A percentile compares a stretch with the other conserved stretches of the same genome.
Conservation (phyloP, 768 basidiomycete genomes). For the Boletales sp. region DNA sequence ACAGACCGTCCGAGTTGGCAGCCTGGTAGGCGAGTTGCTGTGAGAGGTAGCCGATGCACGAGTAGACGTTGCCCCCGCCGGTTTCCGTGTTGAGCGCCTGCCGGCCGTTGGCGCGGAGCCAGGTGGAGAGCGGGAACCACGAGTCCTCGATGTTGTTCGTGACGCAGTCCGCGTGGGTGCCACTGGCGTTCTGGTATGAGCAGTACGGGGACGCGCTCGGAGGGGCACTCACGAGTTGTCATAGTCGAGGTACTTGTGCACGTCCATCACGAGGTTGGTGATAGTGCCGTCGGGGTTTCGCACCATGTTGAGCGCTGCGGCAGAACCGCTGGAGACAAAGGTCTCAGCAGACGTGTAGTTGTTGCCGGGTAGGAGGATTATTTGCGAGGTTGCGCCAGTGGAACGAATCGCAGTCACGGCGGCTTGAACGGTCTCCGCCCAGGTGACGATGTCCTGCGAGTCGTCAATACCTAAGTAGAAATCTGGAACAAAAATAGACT, state of each 20-base stretch:
- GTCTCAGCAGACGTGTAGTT: conserved; percentile 52
- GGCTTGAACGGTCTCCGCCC: conserved; percentile 53
- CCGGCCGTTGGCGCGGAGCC: conserved; percentile 46
- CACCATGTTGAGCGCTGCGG: conserved; percentile 43
- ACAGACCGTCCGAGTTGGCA: conserved; percentile 45
- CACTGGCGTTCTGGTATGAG: conserved; percentile 16
- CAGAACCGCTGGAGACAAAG: conserved; percentile 50
- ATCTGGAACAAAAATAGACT: background rate
- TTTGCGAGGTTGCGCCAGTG: conserved; percentile 47
- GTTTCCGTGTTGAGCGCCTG: conserved; percentile 61
- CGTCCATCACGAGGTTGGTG: conserved; percentile 53
- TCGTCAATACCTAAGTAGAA: background rate
- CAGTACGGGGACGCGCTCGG: background rate
- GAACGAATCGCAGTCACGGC: conserved; percentile 59
- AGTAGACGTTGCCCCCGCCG: conserved; percentile 51
- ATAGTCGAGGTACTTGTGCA: conserved; percentile 59
- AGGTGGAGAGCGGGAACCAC: conserved; percentile 45
- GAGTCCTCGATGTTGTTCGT: conserved; percentile 51
- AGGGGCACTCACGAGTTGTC: conserved; percentile 43
- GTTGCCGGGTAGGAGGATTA: conserved; percentile 57
- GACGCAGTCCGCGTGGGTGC: conserved; percentile 43
- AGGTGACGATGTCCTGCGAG: conserved; percentile 35
- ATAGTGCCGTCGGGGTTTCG: conserved; percentile 44
- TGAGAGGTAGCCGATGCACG: conserved; percentile 43
- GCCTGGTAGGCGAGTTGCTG: conserved; percentile 46